Evolutionary conservation across 208 protist species (phyloP).

Genomic region (Acanthamoeba culbertsoni): DNA sequence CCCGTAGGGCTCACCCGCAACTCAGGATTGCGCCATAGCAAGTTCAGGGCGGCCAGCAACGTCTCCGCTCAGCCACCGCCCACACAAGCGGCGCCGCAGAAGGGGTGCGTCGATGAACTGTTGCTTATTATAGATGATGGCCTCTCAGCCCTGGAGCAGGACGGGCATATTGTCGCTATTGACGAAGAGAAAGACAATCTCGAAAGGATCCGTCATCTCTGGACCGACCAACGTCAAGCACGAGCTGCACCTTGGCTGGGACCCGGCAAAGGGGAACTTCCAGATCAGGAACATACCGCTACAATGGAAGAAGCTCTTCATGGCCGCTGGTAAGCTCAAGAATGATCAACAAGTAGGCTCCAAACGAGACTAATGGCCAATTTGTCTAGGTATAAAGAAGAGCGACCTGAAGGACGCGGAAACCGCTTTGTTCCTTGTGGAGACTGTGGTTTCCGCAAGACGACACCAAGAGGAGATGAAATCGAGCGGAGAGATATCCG

Average conservation of each 20-base stretch:
- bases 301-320: constrained; percentile 72
- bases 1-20: not conserved
- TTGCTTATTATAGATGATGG: not conserved
- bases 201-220: not conserved
- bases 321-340: not conserved
- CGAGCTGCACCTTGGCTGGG: constrained; percentile 63
- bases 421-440: constrained; percentile 64
- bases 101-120: not conserved
- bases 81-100: not conserved
- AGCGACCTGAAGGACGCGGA: constrained; percentile 70
- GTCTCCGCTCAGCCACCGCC: not conserved
- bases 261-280: constrained; percentile 58
- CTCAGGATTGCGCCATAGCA: not conserved
- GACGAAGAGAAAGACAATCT: not conserved
- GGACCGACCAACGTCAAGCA: constrained; percentile 72
- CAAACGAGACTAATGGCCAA: no score
- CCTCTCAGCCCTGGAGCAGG: not conserved
- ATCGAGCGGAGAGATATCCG: no score
- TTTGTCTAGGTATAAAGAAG: constrained; percentile 68
- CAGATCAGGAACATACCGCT: constrained; percentile 58
- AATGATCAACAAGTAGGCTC: not conserved
- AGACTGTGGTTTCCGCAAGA: not conserved
- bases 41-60: not conserved
- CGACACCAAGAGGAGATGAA: no score
- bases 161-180: not conserved